Evolutionary conservation across 2,329 filamentous ascomycete species (phyloP).

Genomic region (Juglanconis sp.): DNA sequence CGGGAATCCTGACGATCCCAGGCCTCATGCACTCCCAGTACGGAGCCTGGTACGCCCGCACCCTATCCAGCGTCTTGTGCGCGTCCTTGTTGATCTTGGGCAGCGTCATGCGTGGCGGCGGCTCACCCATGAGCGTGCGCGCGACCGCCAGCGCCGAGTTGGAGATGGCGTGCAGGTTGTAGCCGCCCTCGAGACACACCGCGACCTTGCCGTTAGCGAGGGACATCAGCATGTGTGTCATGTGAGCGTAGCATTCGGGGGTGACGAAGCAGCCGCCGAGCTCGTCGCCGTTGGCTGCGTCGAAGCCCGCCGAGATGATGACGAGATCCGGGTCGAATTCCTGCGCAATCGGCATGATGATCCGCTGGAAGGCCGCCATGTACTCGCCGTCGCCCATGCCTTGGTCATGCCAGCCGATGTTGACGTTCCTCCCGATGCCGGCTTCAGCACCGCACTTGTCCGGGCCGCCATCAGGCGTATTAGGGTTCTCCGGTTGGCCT

Average conservation of each 20-base stretch:
- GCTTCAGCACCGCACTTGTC: conserved; percentile 55
- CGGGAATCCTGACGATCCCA: conserved; percentile 53
- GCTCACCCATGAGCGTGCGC: conserved; percentile 90
- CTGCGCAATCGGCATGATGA: conserved; percentile 92
- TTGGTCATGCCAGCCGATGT: conserved; percentile 65
- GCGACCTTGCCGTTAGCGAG: conserved; percentile 83
- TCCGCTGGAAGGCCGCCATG: conserved; percentile 90
- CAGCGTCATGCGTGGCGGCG: conserved; percentile 62
- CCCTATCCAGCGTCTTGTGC: conserved; percentile 52
- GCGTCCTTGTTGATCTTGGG: conserved; percentile 58
- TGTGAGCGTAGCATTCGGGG: conserved; percentile 89
- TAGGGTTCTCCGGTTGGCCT: conserved; percentile 54
- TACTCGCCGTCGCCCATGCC: conserved; percentile 97
- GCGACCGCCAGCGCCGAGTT: conserved; percentile 89
- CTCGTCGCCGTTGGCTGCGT: conserved; percentile 90
- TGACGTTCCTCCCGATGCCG: conserved; percentile 61
- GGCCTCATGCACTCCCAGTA: conserved; percentile 90
- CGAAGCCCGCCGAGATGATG: conserved; percentile 93
- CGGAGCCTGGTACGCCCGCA: conserved; percentile 58
- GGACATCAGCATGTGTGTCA: conserved; percentile 99
- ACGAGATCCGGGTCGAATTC: conserved; percentile 95
- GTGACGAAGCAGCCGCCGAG: conserved; percentile 91
- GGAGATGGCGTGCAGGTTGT: conserved; percentile 90
- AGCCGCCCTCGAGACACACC: conserved; percentile 92
- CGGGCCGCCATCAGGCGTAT: conserved; percentile 58